Conservation (phyloP, 805 yeast species). For the Komagataella kurtzmanii region DNA sequence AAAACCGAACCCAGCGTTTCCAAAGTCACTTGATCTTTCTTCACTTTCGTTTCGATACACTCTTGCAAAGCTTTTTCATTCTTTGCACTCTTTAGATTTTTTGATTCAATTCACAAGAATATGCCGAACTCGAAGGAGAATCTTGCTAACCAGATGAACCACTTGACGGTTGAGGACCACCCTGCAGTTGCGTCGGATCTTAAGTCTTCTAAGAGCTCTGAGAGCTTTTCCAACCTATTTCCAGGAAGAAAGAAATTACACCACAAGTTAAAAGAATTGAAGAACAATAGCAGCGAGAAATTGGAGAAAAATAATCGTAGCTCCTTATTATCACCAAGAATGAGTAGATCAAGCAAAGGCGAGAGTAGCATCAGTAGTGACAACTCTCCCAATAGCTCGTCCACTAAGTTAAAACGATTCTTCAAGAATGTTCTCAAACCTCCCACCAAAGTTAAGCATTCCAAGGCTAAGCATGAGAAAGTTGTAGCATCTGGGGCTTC, state of each 20-base stretch:
- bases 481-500: not conserved
- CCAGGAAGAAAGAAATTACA: conserved; percentile 1
- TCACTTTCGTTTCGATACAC: not conserved
- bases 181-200: not conserved
- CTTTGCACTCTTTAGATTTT: not conserved
- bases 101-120: not conserved
- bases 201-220: not conserved
- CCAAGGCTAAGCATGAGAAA: not conserved
- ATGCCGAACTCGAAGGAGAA: not conserved
- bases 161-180: not conserved
- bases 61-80: not conserved
- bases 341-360: not conserved
- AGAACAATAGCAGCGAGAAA: not conserved
- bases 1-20: not conserved
- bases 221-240: not conserved
- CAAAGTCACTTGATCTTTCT: not conserved
- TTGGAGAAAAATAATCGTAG: not conserved
- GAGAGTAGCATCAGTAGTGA: not conserved
- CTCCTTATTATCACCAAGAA: conserved; percentile 1
- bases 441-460: not conserved
- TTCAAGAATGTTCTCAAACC: conserved; percentile 19
- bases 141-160: not conserved
- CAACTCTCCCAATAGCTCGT: not conserved
- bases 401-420: conserved; percentile 27
- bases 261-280: not conserved